A percentile compares a stretch with the other conserved stretches of the same genome.
phyloP scores from a whole-genome alignment of 345 rosid genomes.

The Cardiospermum halicacabum region DNA sequence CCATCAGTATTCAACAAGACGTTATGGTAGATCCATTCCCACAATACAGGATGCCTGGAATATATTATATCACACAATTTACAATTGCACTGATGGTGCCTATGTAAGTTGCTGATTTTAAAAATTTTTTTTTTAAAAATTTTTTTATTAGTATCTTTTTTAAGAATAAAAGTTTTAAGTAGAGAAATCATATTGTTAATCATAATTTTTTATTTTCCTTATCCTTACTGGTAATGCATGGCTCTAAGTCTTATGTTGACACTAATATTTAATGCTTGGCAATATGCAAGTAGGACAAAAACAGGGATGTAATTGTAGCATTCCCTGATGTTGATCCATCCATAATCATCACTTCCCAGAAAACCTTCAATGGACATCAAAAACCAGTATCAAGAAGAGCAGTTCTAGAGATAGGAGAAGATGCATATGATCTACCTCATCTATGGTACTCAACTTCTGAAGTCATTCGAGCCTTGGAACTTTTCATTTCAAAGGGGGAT shows the following conservation, averaged over 20 bases:
- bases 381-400: constrained; percentile 34
- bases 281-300: constrained; percentile 52
- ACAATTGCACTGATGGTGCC: constrained; percentile 67
- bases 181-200: not conserved
- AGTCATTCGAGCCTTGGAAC: constrained; percentile 48
- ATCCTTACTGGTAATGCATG: not conserved
- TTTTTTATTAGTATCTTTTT: too few relatives aligned
- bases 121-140: too few relatives aligned
- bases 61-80: constrained; percentile 52
- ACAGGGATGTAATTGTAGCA: constrained; percentile 72
- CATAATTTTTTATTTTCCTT: not conserved
- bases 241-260: constrained; percentile 1
- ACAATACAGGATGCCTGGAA: constrained; percentile 49
- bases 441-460: constrained; percentile 63
- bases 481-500: constrained; percentile 46
- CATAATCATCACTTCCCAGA: constrained; percentile 19
- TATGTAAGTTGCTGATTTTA: constrained; percentile 41
- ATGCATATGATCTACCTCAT: constrained; percentile 55
- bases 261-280: not conserved
- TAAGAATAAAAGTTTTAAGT: not conserved
- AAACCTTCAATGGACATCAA: constrained; percentile 21
- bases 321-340: constrained; percentile 69
- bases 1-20: constrained; percentile 44
- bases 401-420: constrained; percentile 21
- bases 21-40: constrained; percentile 48